Percentiles rank a stretch among this genome's conserved stretches.
These are phyloP conservation scores for Backusella westeae DNA, from an alignment of 192 early-diverging fungal species.

Conservation along the genomic window DNA sequence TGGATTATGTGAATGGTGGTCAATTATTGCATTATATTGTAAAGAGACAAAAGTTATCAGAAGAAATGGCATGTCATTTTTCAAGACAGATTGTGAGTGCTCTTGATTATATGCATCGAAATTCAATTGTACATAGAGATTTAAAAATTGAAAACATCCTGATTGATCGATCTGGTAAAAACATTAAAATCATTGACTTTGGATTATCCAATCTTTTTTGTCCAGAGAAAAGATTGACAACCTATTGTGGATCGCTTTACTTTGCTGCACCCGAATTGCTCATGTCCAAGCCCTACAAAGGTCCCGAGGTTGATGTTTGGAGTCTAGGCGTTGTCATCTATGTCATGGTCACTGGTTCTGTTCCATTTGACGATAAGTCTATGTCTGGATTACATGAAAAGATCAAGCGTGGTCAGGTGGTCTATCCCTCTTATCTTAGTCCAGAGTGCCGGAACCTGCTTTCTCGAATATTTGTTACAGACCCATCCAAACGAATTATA, in stretches of 20 bases:
- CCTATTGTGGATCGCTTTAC: slow-evolving; percentile 68
- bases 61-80: slow-evolving; percentile 71
- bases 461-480: slow-evolving; percentile 67
- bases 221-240: slow-evolving; percentile 49
- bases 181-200: slow-evolving; percentile 88
- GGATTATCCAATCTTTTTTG: slow-evolving; percentile 77
- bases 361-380: slow-evolving; percentile 85
- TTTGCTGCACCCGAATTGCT: slow-evolving; percentile 88
- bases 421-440: slow-evolving; percentile 71
- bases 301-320: slow-evolving; percentile 91
- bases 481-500: slow-evolving; percentile 63
- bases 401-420: slow-evolving; percentile 75
- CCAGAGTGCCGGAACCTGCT: slow-evolving; percentile 60
- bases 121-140: slow-evolving; percentile 70
- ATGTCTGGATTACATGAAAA: slow-evolving; percentile 84
- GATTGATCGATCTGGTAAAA: slow-evolving; percentile 56
- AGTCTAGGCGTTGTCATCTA: slow-evolving; percentile 85
- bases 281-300: slow-evolving; percentile 74
- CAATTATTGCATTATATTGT: slow-evolving; percentile 86
- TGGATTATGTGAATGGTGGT: slow-evolving; percentile 80
- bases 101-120: slow-evolving; percentile 53
- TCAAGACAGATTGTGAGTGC: slow-evolving; percentile 76
- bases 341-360: slow-evolving; percentile 78
- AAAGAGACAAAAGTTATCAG: slow-evolving; percentile 73
- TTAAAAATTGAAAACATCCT: slow-evolving; percentile 86